These are phyloP conservation scores for Candida jianshihensis DNA, from an alignment of 805 yeast species.

Conservation along the genomic window DNA sequence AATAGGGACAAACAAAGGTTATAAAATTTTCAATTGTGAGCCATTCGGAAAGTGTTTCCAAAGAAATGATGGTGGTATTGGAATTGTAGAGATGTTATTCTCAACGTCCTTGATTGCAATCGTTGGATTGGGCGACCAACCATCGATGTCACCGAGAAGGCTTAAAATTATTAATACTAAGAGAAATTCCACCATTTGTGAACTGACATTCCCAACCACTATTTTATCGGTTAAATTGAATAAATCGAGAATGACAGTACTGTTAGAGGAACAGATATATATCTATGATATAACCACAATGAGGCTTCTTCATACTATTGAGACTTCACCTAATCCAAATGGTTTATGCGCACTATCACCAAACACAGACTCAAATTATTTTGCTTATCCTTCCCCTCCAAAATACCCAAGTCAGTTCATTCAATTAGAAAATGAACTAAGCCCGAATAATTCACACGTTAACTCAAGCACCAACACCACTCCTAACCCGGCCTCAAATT, in stretches of 20 bases:
- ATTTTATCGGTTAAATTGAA: slow-evolving; percentile 59
- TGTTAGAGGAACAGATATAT: slow-evolving; percentile 57
- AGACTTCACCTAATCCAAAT: slow-evolving; percentile 37
- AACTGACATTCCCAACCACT: slow-evolving; percentile 58
- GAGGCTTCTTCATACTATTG: slow-evolving; percentile 52
- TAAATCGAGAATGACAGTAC: slow-evolving; percentile 55
- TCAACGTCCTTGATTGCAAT: slow-evolving; percentile 63
- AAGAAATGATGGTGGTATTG: slow-evolving; percentile 48
- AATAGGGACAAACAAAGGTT: slow-evolving; percentile 56
- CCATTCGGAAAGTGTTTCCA: slow-evolving; percentile 53
- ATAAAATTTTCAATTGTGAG: slow-evolving; percentile 62
- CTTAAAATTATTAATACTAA: slow-evolving; percentile 80
- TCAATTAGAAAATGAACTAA: slow-evolving; percentile 4
- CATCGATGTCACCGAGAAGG: slow-evolving; percentile 68
- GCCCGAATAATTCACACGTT: slow-evolving; percentile 1
- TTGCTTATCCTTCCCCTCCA: slow-evolving; percentile 77
- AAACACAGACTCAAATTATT: slow-evolving; percentile 39
- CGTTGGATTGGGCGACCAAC: slow-evolving; percentile 68
- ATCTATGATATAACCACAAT: slow-evolving; percentile 69
- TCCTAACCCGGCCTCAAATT: not conserved
- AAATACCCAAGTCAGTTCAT: slow-evolving; percentile 31
- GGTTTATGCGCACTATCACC: slow-evolving; percentile 63
- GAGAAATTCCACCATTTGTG: slow-evolving; percentile 52
- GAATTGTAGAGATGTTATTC: slow-evolving; percentile 71
- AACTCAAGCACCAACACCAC: slow-evolving; percentile 1